A percentile compares a stretch with the other conserved stretches of the same genome.
phyloP scores from a whole-genome alignment of 805 yeast genomes.

The Lachancea sp. region DNA sequence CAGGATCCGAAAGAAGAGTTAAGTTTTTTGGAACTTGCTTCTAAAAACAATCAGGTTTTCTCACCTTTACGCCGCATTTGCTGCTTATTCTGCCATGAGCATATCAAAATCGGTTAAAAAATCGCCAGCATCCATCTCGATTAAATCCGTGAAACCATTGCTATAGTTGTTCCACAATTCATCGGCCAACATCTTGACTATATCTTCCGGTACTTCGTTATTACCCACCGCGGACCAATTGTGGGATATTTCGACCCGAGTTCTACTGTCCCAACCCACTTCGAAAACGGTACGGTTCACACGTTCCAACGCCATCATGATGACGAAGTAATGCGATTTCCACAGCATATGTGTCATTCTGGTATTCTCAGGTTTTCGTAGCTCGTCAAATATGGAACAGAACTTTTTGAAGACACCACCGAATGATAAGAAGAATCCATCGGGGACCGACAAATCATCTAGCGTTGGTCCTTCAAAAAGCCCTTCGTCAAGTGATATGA shows the following conservation, averaged over 20 bases:
- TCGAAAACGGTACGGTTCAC: slow-evolving; percentile 20
- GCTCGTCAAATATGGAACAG: slow-evolving; percentile 17
- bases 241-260: slow-evolving; percentile 15
- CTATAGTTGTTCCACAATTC: slow-evolving; percentile 25
- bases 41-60: too few relatives aligned
- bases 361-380: slow-evolving; percentile 9
- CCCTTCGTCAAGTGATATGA: slow-evolving; percentile 10
- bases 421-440: slow-evolving; percentile 9
- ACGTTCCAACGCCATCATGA: slow-evolving; percentile 20
- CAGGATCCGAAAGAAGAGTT: too few relatives aligned
- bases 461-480: slow-evolving; percentile 9
- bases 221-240: slow-evolving; percentile 11
- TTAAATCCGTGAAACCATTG: slow-evolving; percentile 15
- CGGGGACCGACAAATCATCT: slow-evolving; percentile 10
- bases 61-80: too few relatives aligned
- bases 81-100: slow-evolving; percentile 1
- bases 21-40: too few relatives aligned
- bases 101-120: slow-evolving; percentile 11
- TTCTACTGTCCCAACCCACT: slow-evolving; percentile 18
- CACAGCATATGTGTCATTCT: slow-evolving; percentile 3
- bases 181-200: slow-evolving; percentile 17
- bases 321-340: slow-evolving; percentile 7
- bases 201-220: slow-evolving; percentile 11
- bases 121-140: slow-evolving; percentile 19
- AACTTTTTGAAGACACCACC: slow-evolving; percentile 12